Percentiles rank a stretch among this genome's conserved stretches.
Conservation (phyloP, 2,329 filamentous ascomycete genomes). For the Cercospora berteroae region DNA sequence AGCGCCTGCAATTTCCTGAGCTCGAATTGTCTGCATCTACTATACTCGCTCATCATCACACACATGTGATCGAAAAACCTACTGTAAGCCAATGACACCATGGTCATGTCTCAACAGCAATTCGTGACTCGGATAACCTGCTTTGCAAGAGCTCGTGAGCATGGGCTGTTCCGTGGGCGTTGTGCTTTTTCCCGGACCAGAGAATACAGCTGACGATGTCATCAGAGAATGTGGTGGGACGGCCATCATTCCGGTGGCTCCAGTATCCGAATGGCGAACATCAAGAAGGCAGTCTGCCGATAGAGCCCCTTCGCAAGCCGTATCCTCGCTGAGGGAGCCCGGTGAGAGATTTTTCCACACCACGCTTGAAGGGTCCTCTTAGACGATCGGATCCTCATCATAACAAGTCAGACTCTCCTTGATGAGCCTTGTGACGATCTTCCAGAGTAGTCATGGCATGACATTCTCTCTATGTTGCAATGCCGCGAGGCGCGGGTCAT, state of each 20-base stretch:
- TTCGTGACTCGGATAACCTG: not conserved
- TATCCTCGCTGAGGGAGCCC: not conserved
- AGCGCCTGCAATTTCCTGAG: not conserved
- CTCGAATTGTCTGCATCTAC: not conserved
- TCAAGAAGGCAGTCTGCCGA: not conserved
- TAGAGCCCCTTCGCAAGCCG: not conserved
- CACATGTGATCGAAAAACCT: not conserved
- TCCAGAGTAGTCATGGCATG: not conserved
- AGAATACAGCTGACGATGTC: not conserved
- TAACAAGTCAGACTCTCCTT: not conserved
- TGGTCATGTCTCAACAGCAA: not conserved
- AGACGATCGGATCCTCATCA: not conserved
- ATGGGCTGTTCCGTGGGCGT: not conserved
- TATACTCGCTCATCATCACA: not conserved
- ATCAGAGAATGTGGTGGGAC: not conserved
- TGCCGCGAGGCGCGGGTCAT: not conserved
- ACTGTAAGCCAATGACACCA: not conserved
- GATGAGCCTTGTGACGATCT: not conserved
- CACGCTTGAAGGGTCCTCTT: not conserved
- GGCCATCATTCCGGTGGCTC: not conserved
- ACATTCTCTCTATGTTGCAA: not conserved
- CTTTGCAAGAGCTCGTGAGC: not conserved
- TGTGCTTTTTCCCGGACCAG: not conserved
- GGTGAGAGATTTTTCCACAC: not conserved
- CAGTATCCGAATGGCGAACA: not conserved